A percentile compares a stretch with the other conserved stretches of the same genome.
phyloP scores from a whole-genome alignment of 768 basidiomycete genomes.

The Omphalotus guepiniiformis region DNA sequence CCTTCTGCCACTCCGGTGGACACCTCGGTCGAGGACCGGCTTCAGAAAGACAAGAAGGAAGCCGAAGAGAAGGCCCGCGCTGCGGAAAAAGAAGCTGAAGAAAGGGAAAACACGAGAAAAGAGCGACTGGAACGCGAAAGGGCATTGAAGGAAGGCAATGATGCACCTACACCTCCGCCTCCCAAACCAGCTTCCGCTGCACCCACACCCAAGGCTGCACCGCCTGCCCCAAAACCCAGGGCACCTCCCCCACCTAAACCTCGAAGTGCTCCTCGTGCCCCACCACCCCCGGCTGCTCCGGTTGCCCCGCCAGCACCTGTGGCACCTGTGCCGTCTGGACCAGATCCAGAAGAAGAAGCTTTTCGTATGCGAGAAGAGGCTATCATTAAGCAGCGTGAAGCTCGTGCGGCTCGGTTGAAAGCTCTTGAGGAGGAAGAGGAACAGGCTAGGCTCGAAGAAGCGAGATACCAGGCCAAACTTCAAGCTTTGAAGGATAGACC shows the following conservation, averaged over 20 bases:
- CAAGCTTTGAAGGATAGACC: slow-evolving; percentile 34
- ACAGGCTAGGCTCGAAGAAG: slow-evolving; percentile 32
- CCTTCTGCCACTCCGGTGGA: slow-evolving; percentile 55
- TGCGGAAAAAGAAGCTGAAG: slow-evolving; percentile 80
- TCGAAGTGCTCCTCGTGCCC: slow-evolving; percentile 17
- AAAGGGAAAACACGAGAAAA: slow-evolving; percentile 66
- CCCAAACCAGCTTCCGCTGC: slow-evolving; percentile 20
- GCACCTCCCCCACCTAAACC: slow-evolving; percentile 31
- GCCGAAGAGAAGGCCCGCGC: slow-evolving; percentile 79
- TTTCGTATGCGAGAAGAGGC: slow-evolving; percentile 67
- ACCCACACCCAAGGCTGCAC: slow-evolving; percentile 29
- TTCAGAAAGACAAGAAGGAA: slow-evolving; percentile 84
- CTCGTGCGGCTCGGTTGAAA: slow-evolving; percentile 67
- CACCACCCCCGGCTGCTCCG: slow-evolving; percentile 14
- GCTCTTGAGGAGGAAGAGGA: slow-evolving; percentile 36
- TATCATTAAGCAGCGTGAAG: slow-evolving; percentile 67
- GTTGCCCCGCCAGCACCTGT: slow-evolving; percentile 23
- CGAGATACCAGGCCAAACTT: slow-evolving; percentile 32
- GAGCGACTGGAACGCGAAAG: slow-evolving; percentile 77
- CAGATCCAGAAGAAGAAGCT: slow-evolving; percentile 74
- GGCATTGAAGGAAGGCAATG: slow-evolving; percentile 48
- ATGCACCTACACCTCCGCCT: slow-evolving; percentile 31
- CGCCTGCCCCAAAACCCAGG: slow-evolving; percentile 29
- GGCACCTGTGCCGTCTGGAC: slow-evolving; percentile 27
- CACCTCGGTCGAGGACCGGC: slow-evolving; percentile 76